Evolutionary conservation across 2,329 filamentous ascomycete species (phyloP).

Genomic region (Penicillium decumbens): DNA sequence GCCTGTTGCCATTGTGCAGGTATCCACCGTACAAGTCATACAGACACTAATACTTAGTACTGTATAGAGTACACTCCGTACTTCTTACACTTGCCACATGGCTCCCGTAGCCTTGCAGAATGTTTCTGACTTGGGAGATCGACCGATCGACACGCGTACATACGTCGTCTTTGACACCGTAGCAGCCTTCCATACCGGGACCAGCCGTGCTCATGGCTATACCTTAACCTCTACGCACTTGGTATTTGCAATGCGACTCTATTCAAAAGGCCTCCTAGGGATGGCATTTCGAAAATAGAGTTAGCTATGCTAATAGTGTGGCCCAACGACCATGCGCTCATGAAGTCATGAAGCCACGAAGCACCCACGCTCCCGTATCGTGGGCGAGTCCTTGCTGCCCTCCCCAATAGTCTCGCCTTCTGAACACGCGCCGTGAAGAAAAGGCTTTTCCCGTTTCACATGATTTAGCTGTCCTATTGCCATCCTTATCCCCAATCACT

Average conservation of each 20-base stretch:
- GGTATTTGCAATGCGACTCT: not conserved
- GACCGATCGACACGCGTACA: conserved; percentile 19
- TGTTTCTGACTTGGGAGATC: conserved; percentile 15
- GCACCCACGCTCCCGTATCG: not conserved
- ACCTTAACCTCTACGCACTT: not conserved
- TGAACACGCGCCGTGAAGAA: conserved; percentile 1
- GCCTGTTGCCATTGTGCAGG: not conserved
- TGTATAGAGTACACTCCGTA: not conserved
- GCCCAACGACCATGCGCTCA: conserved; percentile 5
- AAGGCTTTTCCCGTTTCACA: not conserved
- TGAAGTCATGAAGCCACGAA: not conserved
- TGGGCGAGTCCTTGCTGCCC: conserved; percentile 7
- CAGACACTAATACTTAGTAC: not conserved
- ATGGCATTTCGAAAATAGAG: conserved; percentile 8
- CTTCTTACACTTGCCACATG: conserved; percentile 18
- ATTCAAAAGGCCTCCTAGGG: not conserved
- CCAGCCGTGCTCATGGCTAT: not conserved
- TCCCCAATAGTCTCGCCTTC: conserved; percentile 4
- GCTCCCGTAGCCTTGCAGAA: conserved; percentile 23
- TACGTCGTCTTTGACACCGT: conserved; percentile 20
- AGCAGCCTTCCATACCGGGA: conserved; percentile 24
- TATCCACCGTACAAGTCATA: too few species aligned
- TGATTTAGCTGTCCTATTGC: not conserved
- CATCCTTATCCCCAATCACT: not conserved
- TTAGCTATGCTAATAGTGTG: conserved; percentile 15